Base-by-base conservation (phyloP, 192 early-diverging fungal species). In the Coemansia sp. region DNA sequence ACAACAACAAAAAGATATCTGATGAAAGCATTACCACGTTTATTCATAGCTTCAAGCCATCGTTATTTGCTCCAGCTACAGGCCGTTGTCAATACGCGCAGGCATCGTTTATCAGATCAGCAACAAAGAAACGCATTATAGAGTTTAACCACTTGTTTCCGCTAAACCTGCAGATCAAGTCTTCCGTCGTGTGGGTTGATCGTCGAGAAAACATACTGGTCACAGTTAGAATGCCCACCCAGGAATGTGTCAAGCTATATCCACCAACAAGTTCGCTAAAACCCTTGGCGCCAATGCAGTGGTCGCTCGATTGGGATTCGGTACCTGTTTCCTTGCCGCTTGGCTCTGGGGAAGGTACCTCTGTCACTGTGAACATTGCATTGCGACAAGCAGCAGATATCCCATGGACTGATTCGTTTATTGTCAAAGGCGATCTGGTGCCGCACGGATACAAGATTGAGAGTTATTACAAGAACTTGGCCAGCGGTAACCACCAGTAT, bases 121-220 rank as follows among this genome's bases (percentile, higher is more conserved):
- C 48, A 5, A 16, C 57, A 32, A 29, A 55, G 1, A 30, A 40
- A n/a, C 66, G 61, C 10, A 36, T 71, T 1, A 33, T 60, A 2
- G 71, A 82, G 59, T 76, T 66, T 40, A 76, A 76, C 65, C 71
- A 82, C 40, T n/a, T 66, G 29, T 82, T 82, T 30, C 79, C 79
- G 16, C 60, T 76, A n/a, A 45, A 50, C 31, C 32, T 82, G 4
- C 32, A 62, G 31, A 30, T 76, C 31, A 18, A 38, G 1, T 67
- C 71, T 2, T 58, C 59, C 0, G 36, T 82, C 11, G 38, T 20
- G 0, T 82, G 79, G 79, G 60, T 72, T 1, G 29, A 48, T 10
- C 79, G 48, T 28, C 55, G 67, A n/a, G 40, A 58, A 11, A 48
- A 48, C 4, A 48, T 82, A 0, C 29, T 66, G 2, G 66, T 76